These are phyloP conservation scores for Castanea crenata DNA, from an alignment of 306 rosid genomes.

Conservation along the genomic window DNA sequence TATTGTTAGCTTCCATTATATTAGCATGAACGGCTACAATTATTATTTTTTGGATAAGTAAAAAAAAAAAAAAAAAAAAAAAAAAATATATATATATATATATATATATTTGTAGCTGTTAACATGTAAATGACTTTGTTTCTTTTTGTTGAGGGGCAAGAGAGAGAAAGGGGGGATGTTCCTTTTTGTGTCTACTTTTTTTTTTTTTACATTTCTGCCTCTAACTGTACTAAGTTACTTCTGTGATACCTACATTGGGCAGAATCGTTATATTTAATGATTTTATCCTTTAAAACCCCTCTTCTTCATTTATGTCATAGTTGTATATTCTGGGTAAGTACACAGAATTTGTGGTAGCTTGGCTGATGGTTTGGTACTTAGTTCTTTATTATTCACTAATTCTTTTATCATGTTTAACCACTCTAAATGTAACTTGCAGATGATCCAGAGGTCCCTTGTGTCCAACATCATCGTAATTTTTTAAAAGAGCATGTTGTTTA, in stretches of 20 bases:
- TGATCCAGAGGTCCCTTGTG: conserved; percentile 71
- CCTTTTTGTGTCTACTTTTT: not conserved
- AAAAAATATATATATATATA: too few relatives aligned
- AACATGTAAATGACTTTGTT: not conserved
- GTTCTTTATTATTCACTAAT: conserved; percentile 16
- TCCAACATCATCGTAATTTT: conserved; percentile 78
- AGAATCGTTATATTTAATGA: not conserved
- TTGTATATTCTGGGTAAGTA: not conserved
- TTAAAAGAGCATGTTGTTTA: conserved; percentile 86
- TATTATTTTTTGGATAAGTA: not conserved
- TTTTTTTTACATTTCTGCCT: not conserved
- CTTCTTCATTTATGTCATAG: not conserved
- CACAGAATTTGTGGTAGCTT: not conserved
- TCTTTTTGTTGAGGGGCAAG: too few relatives aligned
- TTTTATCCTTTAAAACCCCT: not conserved
- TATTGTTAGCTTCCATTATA: not conserved
- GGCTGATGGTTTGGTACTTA: conserved; percentile 11
- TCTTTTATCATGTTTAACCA: conserved; percentile 13
- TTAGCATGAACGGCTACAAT: not conserved
- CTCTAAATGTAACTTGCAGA: conserved; percentile 49
- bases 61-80: too few relatives aligned
- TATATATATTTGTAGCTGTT: not conserved
- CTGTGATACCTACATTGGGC: not conserved
- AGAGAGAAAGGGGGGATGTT: too few relatives aligned
- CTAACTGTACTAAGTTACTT: not conserved